Percentiles rank a stretch among this genome's conserved stretches.
phyloP scores from a whole-genome alignment of 768 basidiomycete species.

The Chalciporus pseudorubinellus region DNA sequence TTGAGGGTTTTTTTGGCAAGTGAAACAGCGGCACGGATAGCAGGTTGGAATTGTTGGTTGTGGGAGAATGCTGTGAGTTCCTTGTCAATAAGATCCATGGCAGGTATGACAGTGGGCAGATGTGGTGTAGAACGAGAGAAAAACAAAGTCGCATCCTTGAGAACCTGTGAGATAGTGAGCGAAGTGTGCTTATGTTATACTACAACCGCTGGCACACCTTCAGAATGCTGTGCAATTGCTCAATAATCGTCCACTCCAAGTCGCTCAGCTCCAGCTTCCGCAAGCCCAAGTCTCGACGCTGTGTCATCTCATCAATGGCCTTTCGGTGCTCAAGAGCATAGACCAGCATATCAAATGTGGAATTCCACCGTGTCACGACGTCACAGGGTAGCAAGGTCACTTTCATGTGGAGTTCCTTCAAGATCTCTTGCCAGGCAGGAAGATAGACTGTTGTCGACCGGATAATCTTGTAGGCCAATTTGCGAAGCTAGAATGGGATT shows the following conservation, averaged over 20 bases:
- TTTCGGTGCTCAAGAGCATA: neutral
- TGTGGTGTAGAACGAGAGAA: slow-evolving; percentile 21
- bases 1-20: slow-evolving; percentile 8
- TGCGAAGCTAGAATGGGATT: too few species aligned
- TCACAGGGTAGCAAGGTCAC: too few species aligned
- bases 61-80: slow-evolving; percentile 7
- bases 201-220: too few species aligned
- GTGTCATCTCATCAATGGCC: slow-evolving; percentile 14
- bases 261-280: too few species aligned
- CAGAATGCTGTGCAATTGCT: slow-evolving; percentile 9
- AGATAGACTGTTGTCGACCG: slow-evolving; percentile 21
- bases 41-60: neutral
- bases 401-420: too few species aligned
- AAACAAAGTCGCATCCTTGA: slow-evolving; percentile 24
- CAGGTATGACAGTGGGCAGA: slow-evolving; percentile 30
- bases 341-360: too few species aligned
- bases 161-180: neutral
- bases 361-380: too few species aligned
- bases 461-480: slow-evolving; percentile 21
- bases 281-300: too few species aligned
- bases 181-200: too few species aligned
- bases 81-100: slow-evolving; percentile 34
- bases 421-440: slow-evolving; percentile 14
- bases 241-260: too few species aligned
- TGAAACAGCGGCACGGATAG: neutral